Percentiles rank a stretch among this genome's conserved stretches.
These are phyloP conservation scores for Lentinus tigrinus DNA, from an alignment of 768 basidiomycete species.

Conservation along the genomic window DNA sequence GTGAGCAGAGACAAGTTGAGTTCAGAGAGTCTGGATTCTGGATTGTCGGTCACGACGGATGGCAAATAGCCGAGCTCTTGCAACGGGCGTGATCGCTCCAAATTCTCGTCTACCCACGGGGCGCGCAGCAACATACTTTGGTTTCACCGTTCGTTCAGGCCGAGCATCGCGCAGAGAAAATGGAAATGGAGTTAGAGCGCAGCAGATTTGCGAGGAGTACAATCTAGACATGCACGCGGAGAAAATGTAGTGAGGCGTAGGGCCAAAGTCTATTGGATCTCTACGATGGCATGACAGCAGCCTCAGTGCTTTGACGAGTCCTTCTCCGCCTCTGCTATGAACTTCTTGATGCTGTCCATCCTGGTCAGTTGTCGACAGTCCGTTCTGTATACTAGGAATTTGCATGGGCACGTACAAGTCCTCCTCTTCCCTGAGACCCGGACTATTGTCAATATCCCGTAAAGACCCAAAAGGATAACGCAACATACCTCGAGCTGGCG, in stretches of 20 bases:
- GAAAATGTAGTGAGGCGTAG: background rate
- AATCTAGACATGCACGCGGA: background rate
- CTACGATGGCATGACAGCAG: slow-evolving; percentile 10
- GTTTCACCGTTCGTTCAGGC: too few relatives aligned
- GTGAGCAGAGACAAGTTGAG: background rate
- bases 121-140: background rate
- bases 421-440: slow-evolving; percentile 68
- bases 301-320: slow-evolving; percentile 50
- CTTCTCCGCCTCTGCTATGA: slow-evolving; percentile 82
- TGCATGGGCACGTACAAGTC: slow-evolving; percentile 61
- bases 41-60: background rate
- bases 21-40: background rate
- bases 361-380: slow-evolving; percentile 43
- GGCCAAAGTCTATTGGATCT: slow-evolving; percentile 12
- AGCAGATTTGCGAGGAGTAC: background rate
- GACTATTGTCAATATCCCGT: background rate
- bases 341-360: slow-evolving; percentile 72
- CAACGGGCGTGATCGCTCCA: slow-evolving; percentile 5
- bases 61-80: slow-evolving; percentile 9
- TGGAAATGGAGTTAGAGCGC: background rate
- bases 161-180: background rate
- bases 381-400: slow-evolving; percentile 18
- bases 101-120: slow-evolving; percentile 6
- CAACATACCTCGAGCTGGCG: slow-evolving; percentile 66
- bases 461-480: background rate